Evolutionary conservation across 345 rosid species (phyloP).

Genomic region (Salix koriyanagi): DNA sequence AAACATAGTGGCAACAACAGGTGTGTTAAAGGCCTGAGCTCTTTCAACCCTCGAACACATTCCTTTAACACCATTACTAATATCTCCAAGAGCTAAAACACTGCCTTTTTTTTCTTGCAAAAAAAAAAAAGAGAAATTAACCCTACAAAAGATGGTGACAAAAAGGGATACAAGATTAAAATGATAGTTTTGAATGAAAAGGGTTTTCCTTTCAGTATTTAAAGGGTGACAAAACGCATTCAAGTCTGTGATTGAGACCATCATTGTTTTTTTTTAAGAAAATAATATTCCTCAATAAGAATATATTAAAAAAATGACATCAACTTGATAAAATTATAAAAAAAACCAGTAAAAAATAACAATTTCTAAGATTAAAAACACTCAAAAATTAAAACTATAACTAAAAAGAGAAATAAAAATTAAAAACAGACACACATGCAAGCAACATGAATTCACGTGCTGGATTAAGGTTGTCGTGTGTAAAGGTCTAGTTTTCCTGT

Average conservation of each 20-base stretch:
- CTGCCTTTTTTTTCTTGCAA: neutral
- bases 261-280: too few species aligned
- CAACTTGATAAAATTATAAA: too few species aligned
- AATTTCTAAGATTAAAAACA: too few species aligned
- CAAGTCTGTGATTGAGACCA: too few species aligned
- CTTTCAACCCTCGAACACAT: slow-evolving; percentile 19
- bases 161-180: neutral
- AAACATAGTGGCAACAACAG: slow-evolving; percentile 44
- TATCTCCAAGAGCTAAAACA: neutral
- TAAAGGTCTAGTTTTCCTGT: neutral
- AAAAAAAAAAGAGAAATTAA: neutral
- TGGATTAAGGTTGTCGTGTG: neutral
- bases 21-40: slow-evolving; percentile 41
- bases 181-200: neutral
- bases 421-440: neutral
- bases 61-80: slow-evolving; percentile 14
- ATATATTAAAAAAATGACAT: too few species aligned
- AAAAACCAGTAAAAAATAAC: too few species aligned
- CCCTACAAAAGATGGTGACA: neutral
- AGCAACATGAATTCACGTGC: neutral
- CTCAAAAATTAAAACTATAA: too few species aligned
- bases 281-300: too few species aligned
- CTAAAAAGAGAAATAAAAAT: too few species aligned
- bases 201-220: neutral
- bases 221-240: neutral